Base-by-base conservation (phyloP, 2,329 filamentous ascomycete genomes). In the Colletotrichum sansevieriae region DNA sequence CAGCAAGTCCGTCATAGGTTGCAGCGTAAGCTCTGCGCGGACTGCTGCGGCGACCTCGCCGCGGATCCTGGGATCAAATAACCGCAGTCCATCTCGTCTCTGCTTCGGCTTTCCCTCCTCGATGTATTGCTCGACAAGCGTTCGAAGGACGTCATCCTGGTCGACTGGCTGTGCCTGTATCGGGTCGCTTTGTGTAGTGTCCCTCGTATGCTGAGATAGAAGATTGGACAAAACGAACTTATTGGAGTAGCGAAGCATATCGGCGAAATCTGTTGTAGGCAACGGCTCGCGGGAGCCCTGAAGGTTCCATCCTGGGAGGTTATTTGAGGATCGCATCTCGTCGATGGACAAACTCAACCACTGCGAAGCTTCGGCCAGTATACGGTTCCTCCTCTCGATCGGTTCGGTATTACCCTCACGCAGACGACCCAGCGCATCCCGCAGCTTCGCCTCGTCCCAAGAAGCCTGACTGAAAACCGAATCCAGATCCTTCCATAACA, bases 11-110 rank as follows among this genome's bases (percentile, higher is more conserved):
- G 63, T 62, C 1, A 77, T 75, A 3, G 73, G 57, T 11, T 68
- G 61, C 1, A 77, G 72, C 5, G 54, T 33, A 18, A 81, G 61
- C 70, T 80, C 77, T 18, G 77, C 75, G 25, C 75, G 73, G 18
- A 80, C 65, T 2, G 77, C 77, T 6, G 76, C 72, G 22, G 74
- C 56, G 3, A 80, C 73, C 69, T 81, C 79, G 43, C 74, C 68
- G 55, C 56, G 59, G 51, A 58, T 71, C 39, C 65, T 52, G 13
- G 51, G 46, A 55, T 68, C 65, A 37, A 69, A 71, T 12, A 71
- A 47, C 29, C 52, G 57, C 10, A 63, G 57, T 56, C 25, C 57
- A 35, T 65, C 59, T 51, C 58, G 51, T 49, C 52, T 58, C 35
- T 51, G 64, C 39, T 49, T 62, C 49, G 66, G 66, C 43, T 20